Evolutionary conservation across 768 basidiomycete species (phyloP).

Genomic region (Lyophyllum shimeji): DNA sequence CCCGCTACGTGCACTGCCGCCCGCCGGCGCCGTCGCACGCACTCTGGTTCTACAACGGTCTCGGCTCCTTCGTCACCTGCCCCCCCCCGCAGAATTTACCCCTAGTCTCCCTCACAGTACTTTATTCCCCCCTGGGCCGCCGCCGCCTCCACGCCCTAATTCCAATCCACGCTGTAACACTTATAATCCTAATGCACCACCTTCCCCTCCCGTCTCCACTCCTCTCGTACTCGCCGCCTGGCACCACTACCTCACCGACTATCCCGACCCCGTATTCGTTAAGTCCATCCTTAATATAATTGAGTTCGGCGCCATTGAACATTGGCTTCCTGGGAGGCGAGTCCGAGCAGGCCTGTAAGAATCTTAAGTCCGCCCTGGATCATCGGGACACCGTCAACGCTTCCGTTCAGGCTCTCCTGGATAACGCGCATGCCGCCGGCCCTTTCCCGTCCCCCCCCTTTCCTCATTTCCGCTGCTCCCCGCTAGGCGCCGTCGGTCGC

Average conservation of each 20-base stretch:
- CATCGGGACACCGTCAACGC: constrained; percentile 8
- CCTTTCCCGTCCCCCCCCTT: constrained; percentile 21
- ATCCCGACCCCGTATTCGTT: constrained; percentile 29
- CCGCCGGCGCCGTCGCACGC: neutral
- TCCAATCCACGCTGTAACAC: constrained; percentile 25
- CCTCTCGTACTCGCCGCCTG: constrained; percentile 13
- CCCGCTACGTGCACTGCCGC: no score
- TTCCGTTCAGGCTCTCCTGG: constrained; percentile 1
- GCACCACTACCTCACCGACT: constrained; percentile 22
- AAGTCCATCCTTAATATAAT: constrained; percentile 24
- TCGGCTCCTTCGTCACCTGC: no score
- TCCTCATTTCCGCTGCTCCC: constrained; percentile 20
- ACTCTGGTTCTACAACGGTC: no score
- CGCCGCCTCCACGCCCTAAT: constrained; percentile 18
- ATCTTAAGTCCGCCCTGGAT: constrained; percentile 26
- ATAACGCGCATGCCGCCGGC: constrained; percentile 16
- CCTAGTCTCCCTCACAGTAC: neutral
- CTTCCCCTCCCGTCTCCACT: neutral
- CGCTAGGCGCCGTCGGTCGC: constrained; percentile 21
- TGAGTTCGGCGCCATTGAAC: constrained; percentile 22
- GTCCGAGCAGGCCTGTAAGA: constrained; percentile 14
- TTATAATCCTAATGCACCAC: no score
- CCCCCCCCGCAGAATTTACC: no score
- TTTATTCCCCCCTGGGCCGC: neutral
- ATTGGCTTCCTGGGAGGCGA: constrained; percentile 23